A percentile compares a stretch with the other conserved stretches of the same genome.
These are phyloP conservation scores for Chrysoporthe cubensis DNA, from an alignment of 2,329 filamentous ascomycete genomes.

Conservation along the genomic window DNA sequence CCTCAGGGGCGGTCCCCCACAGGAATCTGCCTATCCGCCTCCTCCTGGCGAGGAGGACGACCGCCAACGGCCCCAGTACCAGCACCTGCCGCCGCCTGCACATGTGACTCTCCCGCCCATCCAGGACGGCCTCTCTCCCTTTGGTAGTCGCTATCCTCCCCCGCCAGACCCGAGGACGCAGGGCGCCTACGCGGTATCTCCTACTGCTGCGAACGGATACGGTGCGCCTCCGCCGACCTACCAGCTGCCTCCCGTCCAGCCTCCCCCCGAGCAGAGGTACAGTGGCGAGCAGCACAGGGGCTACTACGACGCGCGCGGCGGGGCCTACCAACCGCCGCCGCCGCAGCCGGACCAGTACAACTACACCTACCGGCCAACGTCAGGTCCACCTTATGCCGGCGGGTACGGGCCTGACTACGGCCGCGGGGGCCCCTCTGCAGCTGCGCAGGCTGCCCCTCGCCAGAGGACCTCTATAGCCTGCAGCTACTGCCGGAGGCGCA, in stretches of 20 bases:
- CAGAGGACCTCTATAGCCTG: conserved; percentile 65
- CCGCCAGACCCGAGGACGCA: conserved; percentile 39
- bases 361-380: conserved; percentile 40
- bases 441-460: conserved; percentile 58
- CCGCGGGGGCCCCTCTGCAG: conserved; percentile 42
- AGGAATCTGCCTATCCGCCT: conserved; percentile 46
- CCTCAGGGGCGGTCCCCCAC: conserved; percentile 40
- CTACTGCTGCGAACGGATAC: conserved; percentile 48
- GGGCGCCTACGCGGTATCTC: conserved; percentile 31
- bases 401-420: conserved; percentile 37
- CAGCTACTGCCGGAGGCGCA: conserved; percentile 64
- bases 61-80: conserved; percentile 37
- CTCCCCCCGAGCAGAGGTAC: conserved; percentile 26
- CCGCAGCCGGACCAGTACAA: conserved; percentile 25
- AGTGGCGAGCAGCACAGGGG: conserved; percentile 29
- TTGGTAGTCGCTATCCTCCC: conserved; percentile 44
- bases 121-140: conserved; percentile 47
- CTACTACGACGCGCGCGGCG: conserved; percentile 28
- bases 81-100: conserved; percentile 44
- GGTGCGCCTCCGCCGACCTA: conserved; percentile 39
- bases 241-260: conserved; percentile 32
- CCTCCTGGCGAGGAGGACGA: conserved; percentile 49
- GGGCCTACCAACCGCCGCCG: conserved; percentile 25
- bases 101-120: conserved; percentile 55
- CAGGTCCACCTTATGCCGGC: conserved; percentile 36